Evolutionary conservation across 192 early-diverging fungal genomes (phyloP), one percentile per base, ranked within the genome.

Genomic region (Dissophora ornata): DNA sequence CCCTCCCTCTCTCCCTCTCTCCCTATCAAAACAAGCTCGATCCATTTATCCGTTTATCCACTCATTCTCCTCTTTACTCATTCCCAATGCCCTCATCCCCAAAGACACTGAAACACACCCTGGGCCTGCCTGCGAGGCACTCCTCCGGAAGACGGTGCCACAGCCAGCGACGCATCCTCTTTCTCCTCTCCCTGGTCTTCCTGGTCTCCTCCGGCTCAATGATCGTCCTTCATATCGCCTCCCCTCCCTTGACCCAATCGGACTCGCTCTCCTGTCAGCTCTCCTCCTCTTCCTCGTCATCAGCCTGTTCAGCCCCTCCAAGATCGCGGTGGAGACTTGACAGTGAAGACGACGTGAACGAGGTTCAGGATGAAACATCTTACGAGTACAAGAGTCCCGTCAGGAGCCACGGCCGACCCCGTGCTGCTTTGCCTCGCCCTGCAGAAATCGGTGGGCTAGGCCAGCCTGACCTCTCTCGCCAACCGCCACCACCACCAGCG

Each of bases 201-300:
- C 47, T 77, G 15, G 59, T 77, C 51, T 67, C 73, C 9, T 77
- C 73, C 21, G 73, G 73, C 15, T 77, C 73, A 18, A 67, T 77
- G 63, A 7, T 77, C 38, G 48, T 77, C 45, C 53, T 67, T 15
- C 73, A 77, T 50, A 77, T 67, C 54, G 57, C 73, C 21, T 53
- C 32, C 26, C 12, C 71, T 0, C 34, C 64, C 26, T 71, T 71
- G 16, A 25, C 49, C 16, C 51, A 24, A 33, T 65, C 63, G 1
- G 44, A 28, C 19, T 71, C 69, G 11, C 57, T 70, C 11, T 74
- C 70, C 22, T 65, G 62, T 40, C 25, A 42, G 5, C 16, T 48
- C 8, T 47, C 59, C 11, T 63, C 69, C 1, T 70, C 57, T 19
- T 46, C 67, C 9, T 45, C 62, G 24, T 59, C 71, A 13, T 56